These are phyloP conservation scores for Funneliformis caledonium DNA, from an alignment of 371 early-diverging fungal species.

Conservation along the genomic window DNA sequence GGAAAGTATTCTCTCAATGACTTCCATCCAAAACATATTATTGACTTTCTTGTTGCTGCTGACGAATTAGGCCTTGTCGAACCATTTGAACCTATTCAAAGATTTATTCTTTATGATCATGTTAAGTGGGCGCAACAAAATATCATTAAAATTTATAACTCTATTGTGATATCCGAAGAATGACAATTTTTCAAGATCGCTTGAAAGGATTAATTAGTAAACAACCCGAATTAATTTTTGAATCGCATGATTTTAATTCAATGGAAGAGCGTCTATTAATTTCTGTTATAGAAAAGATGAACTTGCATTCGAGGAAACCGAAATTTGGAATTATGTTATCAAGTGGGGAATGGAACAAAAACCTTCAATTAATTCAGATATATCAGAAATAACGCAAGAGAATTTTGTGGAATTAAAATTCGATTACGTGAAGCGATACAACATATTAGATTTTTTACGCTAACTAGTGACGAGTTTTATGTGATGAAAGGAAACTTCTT, in stretches of 20 bases:
- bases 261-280: slow-evolving; percentile 17
- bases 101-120: not conserved
- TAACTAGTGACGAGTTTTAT: slow-evolving; percentile 24
- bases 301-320: slow-evolving; percentile 23
- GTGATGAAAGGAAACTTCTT: slow-evolving; percentile 2
- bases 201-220: not conserved
- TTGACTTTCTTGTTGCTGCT: not conserved
- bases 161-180: not conserved
- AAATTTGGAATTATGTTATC: slow-evolving; percentile 24
- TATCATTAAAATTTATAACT: not conserved
- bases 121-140: slow-evolving; percentile 3
- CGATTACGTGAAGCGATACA: not conserved
- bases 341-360: slow-evolving; percentile 27
- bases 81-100: slow-evolving; percentile 9
- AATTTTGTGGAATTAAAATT: slow-evolving; percentile 7
- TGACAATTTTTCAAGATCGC: not conserved
- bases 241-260: slow-evolving; percentile 7
- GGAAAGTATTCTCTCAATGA: not conserved
- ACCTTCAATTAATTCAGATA: not conserved
- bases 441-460: slow-evolving; percentile 10
- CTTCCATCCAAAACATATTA: not conserved
- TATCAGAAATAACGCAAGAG: not conserved
- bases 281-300: slow-evolving; percentile 5
- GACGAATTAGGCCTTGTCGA: slow-evolving; percentile 18
- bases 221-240: slow-evolving; percentile 11